phyloP scores from a whole-genome alignment of 179 eudicot species.

The Vitellaria paradoxa region DNA sequence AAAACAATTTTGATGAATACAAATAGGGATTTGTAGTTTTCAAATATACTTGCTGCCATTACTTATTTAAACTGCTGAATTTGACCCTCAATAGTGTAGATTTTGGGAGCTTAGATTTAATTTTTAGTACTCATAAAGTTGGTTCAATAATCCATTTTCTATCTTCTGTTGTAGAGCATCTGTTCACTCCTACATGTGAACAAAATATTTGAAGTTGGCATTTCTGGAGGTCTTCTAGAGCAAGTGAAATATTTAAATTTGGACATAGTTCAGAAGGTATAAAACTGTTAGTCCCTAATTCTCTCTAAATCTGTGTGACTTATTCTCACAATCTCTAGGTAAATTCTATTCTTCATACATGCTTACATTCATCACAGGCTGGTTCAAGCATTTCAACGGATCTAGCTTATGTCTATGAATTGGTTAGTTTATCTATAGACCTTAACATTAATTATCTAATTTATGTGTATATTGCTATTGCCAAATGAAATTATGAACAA shows the following conservation, averaged over 20 bases:
- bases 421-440: conserved; percentile 51
- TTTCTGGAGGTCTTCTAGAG: conserved; percentile 71
- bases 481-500: conserved; percentile 11
- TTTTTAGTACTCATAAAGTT: neutral
- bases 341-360: neutral
- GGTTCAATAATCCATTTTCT: neutral
- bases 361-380: conserved; percentile 49
- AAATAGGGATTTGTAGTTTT: too few relatives aligned
- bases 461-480: neutral
- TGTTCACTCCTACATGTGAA: conserved; percentile 80
- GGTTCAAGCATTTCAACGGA: conserved; percentile 70
- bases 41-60: neutral
- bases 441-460: neutral
- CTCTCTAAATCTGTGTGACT: neutral
- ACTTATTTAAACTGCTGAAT: neutral
- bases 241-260: conserved; percentile 50
- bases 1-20: too few relatives aligned
- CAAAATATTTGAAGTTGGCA: conserved; percentile 90
- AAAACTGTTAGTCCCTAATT: conserved; percentile 17
- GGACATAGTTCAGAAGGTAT: conserved; percentile 76
- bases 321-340: neutral
- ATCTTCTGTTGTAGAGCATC: conserved; percentile 56
- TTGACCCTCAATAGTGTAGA: neutral
- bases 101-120: too few relatives aligned
- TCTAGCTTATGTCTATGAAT: conserved; percentile 80